phyloP scores from a whole-genome alignment of 352 stramenopile species.

The Phytopythium boreale region DNA sequence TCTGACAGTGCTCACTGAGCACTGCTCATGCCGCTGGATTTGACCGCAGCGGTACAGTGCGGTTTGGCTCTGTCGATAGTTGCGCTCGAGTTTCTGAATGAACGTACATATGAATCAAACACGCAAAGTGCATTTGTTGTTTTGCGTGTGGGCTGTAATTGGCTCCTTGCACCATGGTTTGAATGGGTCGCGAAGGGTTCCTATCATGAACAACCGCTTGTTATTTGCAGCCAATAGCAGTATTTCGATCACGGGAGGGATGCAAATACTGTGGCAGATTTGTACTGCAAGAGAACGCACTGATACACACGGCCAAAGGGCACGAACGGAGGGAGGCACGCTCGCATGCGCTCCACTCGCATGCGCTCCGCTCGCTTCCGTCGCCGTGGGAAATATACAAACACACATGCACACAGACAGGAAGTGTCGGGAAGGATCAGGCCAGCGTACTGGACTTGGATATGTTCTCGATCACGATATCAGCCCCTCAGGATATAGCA shows the following conservation, averaged over 20 bases:
- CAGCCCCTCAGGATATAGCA: conserved; percentile 86
- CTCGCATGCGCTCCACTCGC: conserved; percentile 2
- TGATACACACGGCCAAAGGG: too few relatives aligned
- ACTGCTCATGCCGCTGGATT: too few relatives aligned
- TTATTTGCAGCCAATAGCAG: conserved; percentile 87
- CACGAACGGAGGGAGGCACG: neutral
- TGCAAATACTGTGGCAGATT: conserved; percentile 87
- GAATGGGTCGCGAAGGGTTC: conserved; percentile 75
- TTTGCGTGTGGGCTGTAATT: conserved; percentile 77
- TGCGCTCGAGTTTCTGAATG: too few relatives aligned
- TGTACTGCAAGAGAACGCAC: conserved; percentile 46
- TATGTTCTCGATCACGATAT: conserved; percentile 79
- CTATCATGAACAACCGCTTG: conserved; percentile 89
- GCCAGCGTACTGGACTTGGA: conserved; percentile 80
- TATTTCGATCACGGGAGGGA: conserved; percentile 65
- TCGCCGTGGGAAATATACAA: neutral
- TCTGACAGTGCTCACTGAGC: too few relatives aligned
- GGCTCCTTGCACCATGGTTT: conserved; percentile 78
- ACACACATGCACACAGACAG: conserved; percentile 1
- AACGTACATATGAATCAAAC: neutral
- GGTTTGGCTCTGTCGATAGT: too few relatives aligned
- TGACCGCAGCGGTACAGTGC: neutral
- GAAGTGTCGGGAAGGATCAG: conserved; percentile 58
- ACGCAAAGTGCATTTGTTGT: neutral
- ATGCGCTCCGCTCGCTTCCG: neutral